Base-by-base conservation (phyloP, 129 eudicot genomes). In the Heracleum sosnowskyi region DNA sequence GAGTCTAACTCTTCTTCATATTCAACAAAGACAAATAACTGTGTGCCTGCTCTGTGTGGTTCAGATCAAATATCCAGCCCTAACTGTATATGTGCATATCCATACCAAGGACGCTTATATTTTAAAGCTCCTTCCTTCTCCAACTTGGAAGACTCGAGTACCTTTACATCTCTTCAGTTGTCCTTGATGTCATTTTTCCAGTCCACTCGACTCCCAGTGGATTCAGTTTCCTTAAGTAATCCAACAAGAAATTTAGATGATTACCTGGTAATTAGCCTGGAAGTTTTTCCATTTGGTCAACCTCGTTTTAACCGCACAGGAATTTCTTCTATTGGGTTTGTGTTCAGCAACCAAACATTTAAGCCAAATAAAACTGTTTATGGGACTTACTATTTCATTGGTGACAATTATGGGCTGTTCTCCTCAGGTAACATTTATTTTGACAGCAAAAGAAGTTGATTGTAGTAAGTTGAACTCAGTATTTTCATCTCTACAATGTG, bases 101-200 rank as follows among this genome's bases (percentile, higher is more conserved):
- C 97, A 77, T 93, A 93, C 82, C 80, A 79, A 0, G 98, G 97
- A 29, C 77, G 17, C 74, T 82, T 93, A 29, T 18, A 47, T 73
- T 93, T 93, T 82, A 82, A 89, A 73, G 89, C 97, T 73, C 93
- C 92, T 71, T 83, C 94, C 79, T 91, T 93, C 77, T 91, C 98
- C 51, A 78, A 82, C 86, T 81, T 85, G 57, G 86, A 77, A 73
- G 89, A 89, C 76, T 0, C 77, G 2, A 73, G 70, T 53, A 18
- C 82, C 66, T 93, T 79, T 37, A 79, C 68, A 8, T 49, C 79
- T 40, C 92, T 93, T 9, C 84, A 71, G 12, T 39, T 57, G 36
- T 41, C 77, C 3, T 12, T 93, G 86, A 86, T 83, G 75, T 4
- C 7, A 13, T 80, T 81, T 63, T 84, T 83, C 49, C 77, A 40